Evolutionary conservation across 768 basidiomycete genomes (phyloP).

Genomic region (Boletus rex-veris): DNA sequence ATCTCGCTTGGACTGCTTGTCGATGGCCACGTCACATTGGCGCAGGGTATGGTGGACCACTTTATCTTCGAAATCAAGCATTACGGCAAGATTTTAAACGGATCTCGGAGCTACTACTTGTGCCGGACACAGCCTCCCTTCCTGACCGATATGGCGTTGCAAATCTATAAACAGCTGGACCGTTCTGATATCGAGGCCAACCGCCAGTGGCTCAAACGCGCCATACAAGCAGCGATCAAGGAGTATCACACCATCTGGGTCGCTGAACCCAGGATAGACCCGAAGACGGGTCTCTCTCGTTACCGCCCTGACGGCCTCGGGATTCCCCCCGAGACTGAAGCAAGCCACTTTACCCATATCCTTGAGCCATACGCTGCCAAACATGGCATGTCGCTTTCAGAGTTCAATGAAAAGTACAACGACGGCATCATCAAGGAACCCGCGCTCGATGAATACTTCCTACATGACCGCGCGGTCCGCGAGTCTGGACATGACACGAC

Average conservation of each 20-base stretch:
- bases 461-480: constrained; percentile 94
- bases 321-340: constrained; percentile 98
- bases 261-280: constrained; percentile 89
- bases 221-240: constrained; percentile 96
- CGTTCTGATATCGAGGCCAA: constrained; percentile 73
- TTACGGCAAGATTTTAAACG: constrained; percentile 96
- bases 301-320: constrained; percentile 93
- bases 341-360: constrained; percentile 96
- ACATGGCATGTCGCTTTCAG: constrained; percentile 88
- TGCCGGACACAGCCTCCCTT: constrained; percentile 97
- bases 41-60: constrained; percentile 97
- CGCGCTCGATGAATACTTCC: constrained; percentile 91
- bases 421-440: constrained; percentile 80
- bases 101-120: constrained; percentile 92
- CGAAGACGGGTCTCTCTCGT: constrained; percentile 89
- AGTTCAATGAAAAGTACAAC: constrained; percentile 97
- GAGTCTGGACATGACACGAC: constrained; percentile 97
- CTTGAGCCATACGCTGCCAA: constrained; percentile 93
- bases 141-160: constrained; percentile 97
- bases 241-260: constrained; percentile 99
- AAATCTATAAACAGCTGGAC: constrained; percentile 96
- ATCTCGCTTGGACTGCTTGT: constrained; percentile 91
- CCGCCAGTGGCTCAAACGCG: constrained; percentile 89
- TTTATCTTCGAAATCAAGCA: constrained; percentile 99
- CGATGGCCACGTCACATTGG: constrained; percentile 91